A percentile compares a stretch with the other conserved stretches of the same genome.
phyloP scores from a whole-genome alignment of 1,284 basidiomycete species.

The Ceratobasidium sp. region DNA sequence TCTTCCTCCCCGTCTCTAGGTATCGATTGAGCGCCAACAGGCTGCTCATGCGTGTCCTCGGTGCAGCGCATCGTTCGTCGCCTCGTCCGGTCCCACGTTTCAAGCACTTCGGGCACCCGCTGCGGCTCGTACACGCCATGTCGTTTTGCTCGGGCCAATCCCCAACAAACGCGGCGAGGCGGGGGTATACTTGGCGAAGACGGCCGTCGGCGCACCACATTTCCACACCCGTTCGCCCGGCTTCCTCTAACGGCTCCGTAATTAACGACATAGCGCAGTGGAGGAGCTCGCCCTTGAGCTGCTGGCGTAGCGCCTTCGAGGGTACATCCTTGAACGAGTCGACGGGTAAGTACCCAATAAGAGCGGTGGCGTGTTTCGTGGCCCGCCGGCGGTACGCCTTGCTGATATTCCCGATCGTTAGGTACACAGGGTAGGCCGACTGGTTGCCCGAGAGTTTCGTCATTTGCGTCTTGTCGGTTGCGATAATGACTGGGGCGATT shows the following conservation, averaged over 20 bases:
- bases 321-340: background rate
- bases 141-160: slow-evolving; percentile 45
- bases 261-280: slow-evolving; percentile 49
- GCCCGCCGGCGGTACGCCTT: slow-evolving; percentile 3
- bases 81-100: background rate
- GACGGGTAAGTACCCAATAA: slow-evolving; percentile 47
- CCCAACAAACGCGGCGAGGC: slow-evolving; percentile 49
- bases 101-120: slow-evolving; percentile 36
- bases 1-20: background rate
- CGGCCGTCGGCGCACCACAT: slow-evolving; percentile 49
- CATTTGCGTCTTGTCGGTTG: slow-evolving; percentile 47
- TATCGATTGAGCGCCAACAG: background rate
- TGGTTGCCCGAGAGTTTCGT: slow-evolving; percentile 41
- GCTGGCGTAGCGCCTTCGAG: background rate
- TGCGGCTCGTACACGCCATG: slow-evolving; percentile 32
- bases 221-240: too few species aligned
- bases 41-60: background rate
- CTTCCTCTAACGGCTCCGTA: background rate
- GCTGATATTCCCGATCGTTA: slow-evolving; percentile 48
- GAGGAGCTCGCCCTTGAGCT: slow-evolving; percentile 42
- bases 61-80: background rate
- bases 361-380: background rate
- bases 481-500: slow-evolving; percentile 40
- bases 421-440: slow-evolving; percentile 46
- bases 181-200: slow-evolving; percentile 45